Evolutionary conservation across 1,139 yeast species (phyloP), one percentile per base, ranked within the genome.

Genomic region (Sugiyamaella xylanicola): DNA sequence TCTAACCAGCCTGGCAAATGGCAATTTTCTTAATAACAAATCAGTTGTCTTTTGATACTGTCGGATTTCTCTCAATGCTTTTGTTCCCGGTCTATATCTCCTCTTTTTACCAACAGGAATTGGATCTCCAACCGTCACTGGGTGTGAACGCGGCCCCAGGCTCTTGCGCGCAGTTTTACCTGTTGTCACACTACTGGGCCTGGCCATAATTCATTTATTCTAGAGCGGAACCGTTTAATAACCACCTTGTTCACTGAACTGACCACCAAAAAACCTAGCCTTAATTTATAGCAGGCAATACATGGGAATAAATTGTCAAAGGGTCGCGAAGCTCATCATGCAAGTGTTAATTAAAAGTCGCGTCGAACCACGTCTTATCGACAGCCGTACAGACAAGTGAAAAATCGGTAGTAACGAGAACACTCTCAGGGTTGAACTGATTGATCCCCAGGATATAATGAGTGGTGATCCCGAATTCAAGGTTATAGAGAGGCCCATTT

Each of bases 1-100:
- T 57, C 90, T 81, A 4, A 86, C 81, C 36, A 91, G 76, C 59
- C 97, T 77, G 1, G 97, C 95, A 77, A 92, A 92, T n/a, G 98
- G 98, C 47, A 92, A 78, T 66, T 90, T 90, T 45, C 93, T 77
- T 37, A 92, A 77, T 53, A 92, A 76, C 48, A 92, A 74, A 59
- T 88, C 95, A 0, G 96, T 87, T 29, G 85, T 77, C 65, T 84
- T 81, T 68, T 92, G 98, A 65, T 83, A 91, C 65, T 78, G 80
- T 57, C 95, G 76, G 42, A 92, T 89, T 66, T 92, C 97, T 61
- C 87, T 76, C 48, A 89, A 71, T 0, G 96, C 96, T 42, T 76
- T 74, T 0, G 87, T 84, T 9, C 96, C 95, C 0, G 95, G 93
- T 56, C 79, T 79, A 65, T 81, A 85, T 57, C 89, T 74, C 57